These are phyloP conservation scores for Suaeda aralocaspica DNA, from an alignment of 148 eudicot species.

Conservation along the genomic window DNA sequence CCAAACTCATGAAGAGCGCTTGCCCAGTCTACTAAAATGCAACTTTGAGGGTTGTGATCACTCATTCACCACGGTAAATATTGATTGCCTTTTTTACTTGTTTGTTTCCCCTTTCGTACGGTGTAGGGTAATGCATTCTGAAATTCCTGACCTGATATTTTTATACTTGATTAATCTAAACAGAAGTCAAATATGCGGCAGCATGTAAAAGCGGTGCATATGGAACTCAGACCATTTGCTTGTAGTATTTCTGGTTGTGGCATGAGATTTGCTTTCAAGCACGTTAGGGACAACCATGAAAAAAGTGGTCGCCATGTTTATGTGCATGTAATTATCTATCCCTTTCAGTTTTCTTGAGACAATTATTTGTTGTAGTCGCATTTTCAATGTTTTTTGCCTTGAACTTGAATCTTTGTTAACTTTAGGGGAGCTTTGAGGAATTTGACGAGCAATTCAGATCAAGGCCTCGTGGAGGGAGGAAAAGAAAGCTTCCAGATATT, in stretches of 20 bases:
- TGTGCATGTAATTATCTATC: constrained; percentile 37
- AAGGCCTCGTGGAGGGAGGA: constrained; percentile 36
- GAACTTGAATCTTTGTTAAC: neutral
- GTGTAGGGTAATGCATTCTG: neutral
- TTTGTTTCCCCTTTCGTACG: neutral
- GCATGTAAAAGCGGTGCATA: constrained; percentile 77
- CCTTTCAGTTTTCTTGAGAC: neutral
- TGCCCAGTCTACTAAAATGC: constrained; percentile 50
- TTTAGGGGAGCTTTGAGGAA: constrained; percentile 44
- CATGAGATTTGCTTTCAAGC: constrained; percentile 80
- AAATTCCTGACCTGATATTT: too few species aligned
- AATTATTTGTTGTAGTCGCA: neutral
- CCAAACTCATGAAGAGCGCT: constrained; percentile 47
- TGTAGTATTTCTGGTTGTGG: constrained; percentile 75
- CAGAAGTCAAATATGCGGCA: constrained; percentile 87
- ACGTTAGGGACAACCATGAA: constrained; percentile 90
- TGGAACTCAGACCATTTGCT: constrained; percentile 44
- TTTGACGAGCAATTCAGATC: constrained; percentile 36
- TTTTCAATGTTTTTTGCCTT: too few species aligned
- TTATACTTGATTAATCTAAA: neutral
- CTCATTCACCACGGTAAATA: constrained; percentile 65
- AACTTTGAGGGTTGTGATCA: constrained; percentile 55
- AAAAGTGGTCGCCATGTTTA: constrained; percentile 60
- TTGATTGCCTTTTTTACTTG: neutral
- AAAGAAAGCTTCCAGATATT: constrained; percentile 26